Percentiles rank a stretch among this genome's conserved stretches.
Conservation (phyloP, 2,329 filamentous ascomycete species). For the Hymenoscyphus occultus region DNA sequence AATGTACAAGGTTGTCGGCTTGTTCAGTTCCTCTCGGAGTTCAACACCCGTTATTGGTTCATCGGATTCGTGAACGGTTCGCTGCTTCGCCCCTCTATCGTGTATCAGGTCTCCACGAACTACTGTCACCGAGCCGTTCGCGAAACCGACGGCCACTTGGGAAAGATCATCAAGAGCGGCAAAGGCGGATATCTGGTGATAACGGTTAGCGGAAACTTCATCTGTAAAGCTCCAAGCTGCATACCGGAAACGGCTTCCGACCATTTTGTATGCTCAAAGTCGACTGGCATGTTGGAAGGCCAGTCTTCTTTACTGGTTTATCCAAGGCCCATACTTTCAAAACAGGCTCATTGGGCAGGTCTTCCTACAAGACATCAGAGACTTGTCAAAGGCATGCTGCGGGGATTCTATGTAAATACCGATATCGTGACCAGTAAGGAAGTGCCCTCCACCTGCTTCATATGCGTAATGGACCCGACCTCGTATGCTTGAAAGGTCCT, state of each 20-base stretch:
- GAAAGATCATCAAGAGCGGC: constrained; percentile 82
- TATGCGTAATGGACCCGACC: constrained; percentile 75
- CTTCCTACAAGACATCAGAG: constrained; percentile 58
- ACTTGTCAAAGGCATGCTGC: neutral
- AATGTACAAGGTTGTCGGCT: constrained; percentile 77
- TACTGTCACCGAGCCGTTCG: constrained; percentile 89
- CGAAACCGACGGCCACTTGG: constrained; percentile 93
- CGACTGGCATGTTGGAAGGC: constrained; percentile 81
- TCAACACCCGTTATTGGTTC: constrained; percentile 93
- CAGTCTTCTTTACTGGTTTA: constrained; percentile 90
- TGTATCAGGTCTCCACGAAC: constrained; percentile 93
- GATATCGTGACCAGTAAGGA: constrained; percentile 80
- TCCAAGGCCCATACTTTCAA: constrained; percentile 98
- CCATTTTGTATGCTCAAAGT: constrained; percentile 85
- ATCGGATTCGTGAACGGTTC: constrained; percentile 93
- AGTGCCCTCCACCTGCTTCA: constrained; percentile 87
- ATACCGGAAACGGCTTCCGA: constrained; percentile 84
- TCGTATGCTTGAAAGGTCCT: constrained; percentile 87
- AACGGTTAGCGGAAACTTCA: neutral
- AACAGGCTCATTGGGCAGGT: constrained; percentile 80
- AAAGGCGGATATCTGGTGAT: constrained; percentile 74
- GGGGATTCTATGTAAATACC: constrained; percentile 39
- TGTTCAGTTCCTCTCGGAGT: constrained; percentile 56
- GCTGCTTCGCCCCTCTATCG: constrained; percentile 88
- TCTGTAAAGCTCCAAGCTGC: constrained; percentile 30